phyloP scores from a whole-genome alignment of 805 yeast species.

The Ogataea degrootiae region DNA sequence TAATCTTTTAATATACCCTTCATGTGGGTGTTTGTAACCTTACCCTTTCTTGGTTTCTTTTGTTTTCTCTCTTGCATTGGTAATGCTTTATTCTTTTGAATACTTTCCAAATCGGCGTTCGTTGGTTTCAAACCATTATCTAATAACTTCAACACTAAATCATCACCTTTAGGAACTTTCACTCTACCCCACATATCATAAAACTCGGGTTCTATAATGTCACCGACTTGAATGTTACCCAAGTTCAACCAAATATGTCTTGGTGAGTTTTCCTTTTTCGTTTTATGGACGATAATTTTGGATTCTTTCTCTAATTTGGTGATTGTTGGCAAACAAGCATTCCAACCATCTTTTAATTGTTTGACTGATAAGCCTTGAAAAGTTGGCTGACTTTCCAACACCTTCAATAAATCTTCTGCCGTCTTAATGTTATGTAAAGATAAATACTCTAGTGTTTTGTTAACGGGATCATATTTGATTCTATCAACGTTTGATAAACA shows the following conservation, averaged over 20 bases:
- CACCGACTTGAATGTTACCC: slow-evolving; percentile 55
- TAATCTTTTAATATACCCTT: slow-evolving; percentile 92
- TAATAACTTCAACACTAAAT: slow-evolving; percentile 70
- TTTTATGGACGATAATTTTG: slow-evolving; percentile 76
- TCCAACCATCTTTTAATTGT: slow-evolving; percentile 85
- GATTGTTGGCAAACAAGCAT: slow-evolving; percentile 76
- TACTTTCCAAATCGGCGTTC: slow-evolving; percentile 93
- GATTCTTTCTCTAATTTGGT: slow-evolving; percentile 72
- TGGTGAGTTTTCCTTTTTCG: slow-evolving; percentile 93
- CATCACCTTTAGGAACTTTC: slow-evolving; percentile 76
- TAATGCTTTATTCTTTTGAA: slow-evolving; percentile 58
- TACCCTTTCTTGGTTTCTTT: slow-evolving; percentile 88
- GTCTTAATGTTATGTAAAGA: slow-evolving; percentile 85
- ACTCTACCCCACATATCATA: slow-evolving; percentile 75
- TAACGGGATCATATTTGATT: slow-evolving; percentile 59
- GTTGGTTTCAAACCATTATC: slow-evolving; percentile 94
- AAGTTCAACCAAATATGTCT: slow-evolving; percentile 79
- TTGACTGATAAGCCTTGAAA: slow-evolving; percentile 85
- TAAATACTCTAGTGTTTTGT: slow-evolving; percentile 73
- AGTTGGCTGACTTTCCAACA: slow-evolving; percentile 74
- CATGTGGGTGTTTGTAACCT: slow-evolving; percentile 94
- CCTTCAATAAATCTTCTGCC: slow-evolving; percentile 69
- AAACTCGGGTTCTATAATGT: slow-evolving; percentile 74
- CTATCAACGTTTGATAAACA: slow-evolving; percentile 72
- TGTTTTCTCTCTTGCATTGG: slow-evolving; percentile 64